Base-by-base conservation (phyloP, 345 rosid species). In the Raphanus raphanistrum region DNA sequence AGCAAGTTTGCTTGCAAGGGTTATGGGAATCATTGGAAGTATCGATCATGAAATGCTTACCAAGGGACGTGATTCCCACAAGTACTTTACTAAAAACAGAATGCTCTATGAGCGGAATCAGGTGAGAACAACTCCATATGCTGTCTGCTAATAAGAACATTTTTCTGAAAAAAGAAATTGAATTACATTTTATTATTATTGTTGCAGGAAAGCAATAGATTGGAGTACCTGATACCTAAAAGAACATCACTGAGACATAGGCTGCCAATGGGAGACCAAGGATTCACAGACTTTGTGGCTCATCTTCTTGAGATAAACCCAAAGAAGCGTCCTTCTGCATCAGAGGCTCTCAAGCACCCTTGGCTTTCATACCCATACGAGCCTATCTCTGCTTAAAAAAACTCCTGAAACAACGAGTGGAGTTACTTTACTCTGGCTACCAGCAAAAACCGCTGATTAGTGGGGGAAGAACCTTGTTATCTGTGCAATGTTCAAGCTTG, bases 201-300 rank as follows among this genome's bases (percentile, higher is more conserved):
- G 21, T 21, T 48, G 71, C 97, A 95, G 99, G 99, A 93, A 63
- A 88, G 87, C 63, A 95, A 77, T 75, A 85, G 94, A 82, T 76
- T 95, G 72, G 99, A 95, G 81, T 93, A 91, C 81, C 73, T 95
- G 75, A 91, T 95, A 76, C 96, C 98, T 0, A 95, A 95, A 82
- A 90, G 91, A 87, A 91, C 98, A 66, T 93, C 97, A 9, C 72
- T 95, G 82, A 87, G 96, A 84, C 99, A 93, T 74, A 83, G 99
- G 55, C 80, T 95, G 70, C 99, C 94, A 12, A 93, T 95, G 99
- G 99, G 97, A 16, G 99, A 95, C 78, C 99, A 91, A 84, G 99
- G 96, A 33, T 95, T 95, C 86, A 87, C 88, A 35, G 99, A 95
- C 71, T 95, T 95, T 80, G 97, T 95, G 9, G 82, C 86, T 32